phyloP scores from a whole-genome alignment of 1,284 basidiomycete genomes.

The Melampsora americana region DNA sequence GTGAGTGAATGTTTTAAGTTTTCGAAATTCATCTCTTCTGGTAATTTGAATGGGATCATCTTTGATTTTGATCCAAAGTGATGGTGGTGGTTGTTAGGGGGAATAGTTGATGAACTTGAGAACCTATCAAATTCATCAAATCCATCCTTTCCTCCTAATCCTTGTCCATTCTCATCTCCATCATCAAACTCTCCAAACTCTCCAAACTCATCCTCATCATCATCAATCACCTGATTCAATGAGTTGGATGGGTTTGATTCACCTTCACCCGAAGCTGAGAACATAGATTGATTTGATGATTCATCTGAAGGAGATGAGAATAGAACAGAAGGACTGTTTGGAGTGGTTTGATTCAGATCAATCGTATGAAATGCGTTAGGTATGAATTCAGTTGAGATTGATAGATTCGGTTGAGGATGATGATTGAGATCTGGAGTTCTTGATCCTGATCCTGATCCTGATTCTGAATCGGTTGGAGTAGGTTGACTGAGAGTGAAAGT shows the following conservation, averaged over 20 bases:
- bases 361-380: not conserved
- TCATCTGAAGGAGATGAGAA: slow-evolving; percentile 7
- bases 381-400: not conserved
- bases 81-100: no score
- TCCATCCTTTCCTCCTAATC: not conserved
- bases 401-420: not conserved
- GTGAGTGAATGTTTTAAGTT: not conserved
- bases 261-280: no score
- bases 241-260: not conserved
- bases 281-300: not conserved
- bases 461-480: not conserved
- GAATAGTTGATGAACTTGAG: not conserved
- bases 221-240: not conserved
- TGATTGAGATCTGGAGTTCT: slow-evolving; percentile 4
- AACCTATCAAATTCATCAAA: slow-evolving; percentile 16
- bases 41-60: slow-evolving; percentile 28
- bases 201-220: no score
- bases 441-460: slow-evolving; percentile 13
- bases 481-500: no score
- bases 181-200: slow-evolving; percentile 43
- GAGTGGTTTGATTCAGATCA: slow-evolving; percentile 1
- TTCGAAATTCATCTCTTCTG: not conserved
- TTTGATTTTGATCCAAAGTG: no score
- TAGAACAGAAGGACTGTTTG: not conserved
- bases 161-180: slow-evolving; percentile 10